These are phyloP conservation scores for Sporothrix inflata DNA, from an alignment of 2,329 filamentous ascomycete species.

Conservation along the genomic window DNA sequence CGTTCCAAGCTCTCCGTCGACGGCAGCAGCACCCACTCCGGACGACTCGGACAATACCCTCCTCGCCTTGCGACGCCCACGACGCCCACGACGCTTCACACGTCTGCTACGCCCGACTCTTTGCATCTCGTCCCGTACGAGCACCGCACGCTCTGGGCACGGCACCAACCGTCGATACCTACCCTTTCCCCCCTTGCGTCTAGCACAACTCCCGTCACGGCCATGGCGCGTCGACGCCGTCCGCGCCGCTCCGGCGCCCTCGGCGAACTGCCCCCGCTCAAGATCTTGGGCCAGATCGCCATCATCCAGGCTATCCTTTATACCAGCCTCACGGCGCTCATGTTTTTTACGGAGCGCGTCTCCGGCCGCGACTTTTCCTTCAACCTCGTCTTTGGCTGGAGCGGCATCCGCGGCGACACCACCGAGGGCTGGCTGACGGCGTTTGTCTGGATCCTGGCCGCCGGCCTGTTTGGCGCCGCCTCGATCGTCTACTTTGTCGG, in stretches of 20 bases:
- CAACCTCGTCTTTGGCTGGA: conserved; percentile 62
- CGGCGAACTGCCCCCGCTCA: conserved; percentile 62
- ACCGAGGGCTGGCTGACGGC: conserved; percentile 64
- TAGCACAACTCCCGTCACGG: background rate
- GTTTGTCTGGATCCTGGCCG: conserved; percentile 61
- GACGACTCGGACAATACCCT: background rate
- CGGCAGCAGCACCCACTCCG: background rate
- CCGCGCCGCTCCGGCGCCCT: conserved; percentile 61
- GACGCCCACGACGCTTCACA: background rate
- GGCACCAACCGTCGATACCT: background rate
- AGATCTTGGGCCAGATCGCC: conserved; percentile 62
- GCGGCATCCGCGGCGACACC: conserved; percentile 62
- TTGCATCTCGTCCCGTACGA: background rate
- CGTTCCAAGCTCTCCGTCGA: background rate
- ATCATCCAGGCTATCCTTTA: conserved; percentile 62
- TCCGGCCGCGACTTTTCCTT: conserved; percentile 58
- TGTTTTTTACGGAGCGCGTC: conserved; percentile 62
- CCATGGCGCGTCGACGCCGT: conserved; percentile 28
- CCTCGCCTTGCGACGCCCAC: background rate
- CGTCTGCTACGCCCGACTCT: background rate
- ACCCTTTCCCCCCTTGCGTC: background rate
- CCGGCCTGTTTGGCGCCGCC: conserved; percentile 69
- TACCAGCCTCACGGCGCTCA: conserved; percentile 53
- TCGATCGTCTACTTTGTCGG: conserved; percentile 82
- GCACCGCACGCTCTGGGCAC: background rate